Evolutionary conservation across 345 rosid species (phyloP).

Genomic region (Eutrema japonicum): DNA sequence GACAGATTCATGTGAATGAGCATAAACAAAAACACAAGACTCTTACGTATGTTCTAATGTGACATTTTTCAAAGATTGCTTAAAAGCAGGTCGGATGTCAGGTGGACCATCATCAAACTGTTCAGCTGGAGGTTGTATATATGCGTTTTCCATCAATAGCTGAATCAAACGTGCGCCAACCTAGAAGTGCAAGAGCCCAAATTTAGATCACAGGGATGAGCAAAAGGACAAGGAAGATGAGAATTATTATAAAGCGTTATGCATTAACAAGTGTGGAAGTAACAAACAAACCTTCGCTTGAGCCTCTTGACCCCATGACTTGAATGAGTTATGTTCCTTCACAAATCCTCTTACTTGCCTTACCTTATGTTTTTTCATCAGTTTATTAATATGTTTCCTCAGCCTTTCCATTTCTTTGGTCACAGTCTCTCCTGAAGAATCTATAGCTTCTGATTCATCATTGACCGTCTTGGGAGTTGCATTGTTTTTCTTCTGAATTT

Average conservation of each 20-base stretch:
- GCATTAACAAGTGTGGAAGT: conserved; percentile 28
- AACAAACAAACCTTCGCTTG: conserved; percentile 73
- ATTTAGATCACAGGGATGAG: conserved; percentile 31
- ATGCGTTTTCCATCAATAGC: conserved; percentile 79
- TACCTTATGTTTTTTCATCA: conserved; percentile 74
- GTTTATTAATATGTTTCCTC: conserved; percentile 59
- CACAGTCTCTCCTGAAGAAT: conserved; percentile 42
- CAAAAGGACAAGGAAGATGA: conserved; percentile 10
- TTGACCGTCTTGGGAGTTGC: conserved; percentile 36
- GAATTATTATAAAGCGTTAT: background rate
- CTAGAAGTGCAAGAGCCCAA: conserved; percentile 50
- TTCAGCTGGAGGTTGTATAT: conserved; percentile 84
- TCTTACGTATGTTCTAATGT: conserved; percentile 69
- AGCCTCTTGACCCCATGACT: conserved; percentile 93
- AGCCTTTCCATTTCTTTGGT: conserved; percentile 57
- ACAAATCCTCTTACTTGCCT: conserved; percentile 60
- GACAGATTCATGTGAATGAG: conserved; percentile 22
- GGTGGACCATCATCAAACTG: conserved; percentile 77
- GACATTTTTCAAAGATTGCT: conserved; percentile 63
- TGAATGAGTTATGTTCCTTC: conserved; percentile 60
- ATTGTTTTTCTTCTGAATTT: conserved; percentile 61
- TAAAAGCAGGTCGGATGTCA: conserved; percentile 93
- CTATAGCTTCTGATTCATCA: conserved; percentile 47
- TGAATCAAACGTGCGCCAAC: conserved; percentile 90
- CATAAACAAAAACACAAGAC: conserved; percentile 27